Evolutionary conservation across 352 stramenopile species (phyloP), one percentile per base, ranked within the genome.

Genomic region (Phytopythium delawarense): DNA sequence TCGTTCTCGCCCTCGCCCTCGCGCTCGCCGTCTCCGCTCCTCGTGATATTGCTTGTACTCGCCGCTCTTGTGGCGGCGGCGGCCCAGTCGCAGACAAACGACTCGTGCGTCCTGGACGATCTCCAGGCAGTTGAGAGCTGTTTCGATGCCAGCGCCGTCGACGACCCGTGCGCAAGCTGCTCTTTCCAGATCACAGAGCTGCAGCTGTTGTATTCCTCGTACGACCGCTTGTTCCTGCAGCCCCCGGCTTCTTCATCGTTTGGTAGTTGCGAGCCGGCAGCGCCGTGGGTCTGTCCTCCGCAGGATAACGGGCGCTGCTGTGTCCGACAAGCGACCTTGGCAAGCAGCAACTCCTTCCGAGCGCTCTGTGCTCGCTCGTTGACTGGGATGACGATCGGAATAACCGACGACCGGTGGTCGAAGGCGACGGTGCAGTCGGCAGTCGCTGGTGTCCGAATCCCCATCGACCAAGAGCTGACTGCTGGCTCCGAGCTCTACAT

Each of bases 241-340:
- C 40, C 37, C 23, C 15, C 52, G 45, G 40, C 15, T 12, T 44
- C n/a, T 7, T 23, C 40, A 18, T 46, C 18, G 4, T 21, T 32
- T 7, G 49, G 30, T 15, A 5, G 23, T 25, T 73, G 66, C 28
- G 66, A 73, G 11, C 59, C 59, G 7, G 66, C 66, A 0, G 37
- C 52, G 5, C 15, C 58, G 16, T 70, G 66, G 66, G 49, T 73
- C 13, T 73, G 66, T 18, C 63, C 63, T 2, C 20, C 6, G 2
- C 30, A 50, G 20, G 63, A 67, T 28, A 40, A 57, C 6, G 57
- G 57, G 21, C 44, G 21, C 2, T 73, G 66, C 54, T 73, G 66
- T 23, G 66, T 70, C 2, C 46, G 55, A 4, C 8, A 39, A 7
- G 58, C 62, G 25, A 18, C 20, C 11, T 62, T 62, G 16, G 66